These are phyloP conservation scores for Umbelopsis sp. DNA, from an alignment of 371 early-diverging fungal genomes.

Conservation along the genomic window DNA sequence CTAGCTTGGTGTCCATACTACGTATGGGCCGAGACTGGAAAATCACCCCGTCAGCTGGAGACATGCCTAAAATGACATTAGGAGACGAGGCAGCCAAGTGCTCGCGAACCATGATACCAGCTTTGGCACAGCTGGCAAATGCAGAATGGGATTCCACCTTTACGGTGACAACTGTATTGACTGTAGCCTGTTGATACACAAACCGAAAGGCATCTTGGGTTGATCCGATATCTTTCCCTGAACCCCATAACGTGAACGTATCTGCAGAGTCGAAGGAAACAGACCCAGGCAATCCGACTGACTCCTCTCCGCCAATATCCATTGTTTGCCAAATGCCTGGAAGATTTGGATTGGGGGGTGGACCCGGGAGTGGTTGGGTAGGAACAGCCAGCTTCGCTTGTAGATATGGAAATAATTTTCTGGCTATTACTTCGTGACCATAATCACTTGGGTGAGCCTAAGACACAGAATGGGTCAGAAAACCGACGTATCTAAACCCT, in stretches of 20 bases:
- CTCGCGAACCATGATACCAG: slow-evolving; percentile 52
- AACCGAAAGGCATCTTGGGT: slow-evolving; percentile 45
- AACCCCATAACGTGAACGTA: slow-evolving; percentile 52
- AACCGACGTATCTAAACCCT: neutral
- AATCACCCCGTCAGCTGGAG: slow-evolving; percentile 29
- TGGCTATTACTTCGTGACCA: slow-evolving; percentile 40
- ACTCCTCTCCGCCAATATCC: slow-evolving; percentile 43
- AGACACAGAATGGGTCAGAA: neutral
- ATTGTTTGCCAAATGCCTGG: slow-evolving; percentile 52
- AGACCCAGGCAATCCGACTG: slow-evolving; percentile 45
- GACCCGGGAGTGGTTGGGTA: slow-evolving; percentile 40
- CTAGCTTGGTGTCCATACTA: slow-evolving; percentile 31
- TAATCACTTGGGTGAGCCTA: slow-evolving; percentile 41
- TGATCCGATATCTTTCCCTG: slow-evolving; percentile 42
- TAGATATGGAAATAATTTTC: slow-evolving; percentile 36
- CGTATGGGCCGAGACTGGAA: slow-evolving; percentile 35
- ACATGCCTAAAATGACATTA: slow-evolving; percentile 41
- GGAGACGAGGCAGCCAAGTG: slow-evolving; percentile 46
- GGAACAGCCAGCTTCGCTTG: slow-evolving; percentile 38
- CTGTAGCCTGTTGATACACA: slow-evolving; percentile 39
- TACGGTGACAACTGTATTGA: slow-evolving; percentile 33
- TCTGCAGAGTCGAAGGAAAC: slow-evolving; percentile 46
- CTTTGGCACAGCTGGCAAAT: slow-evolving; percentile 51
- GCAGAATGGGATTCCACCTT: slow-evolving; percentile 45
- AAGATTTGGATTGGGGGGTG: slow-evolving; percentile 45